phyloP scores from a whole-genome alignment of 2,329 filamentous ascomycete species.

The Basipetospora chlamydospora region DNA sequence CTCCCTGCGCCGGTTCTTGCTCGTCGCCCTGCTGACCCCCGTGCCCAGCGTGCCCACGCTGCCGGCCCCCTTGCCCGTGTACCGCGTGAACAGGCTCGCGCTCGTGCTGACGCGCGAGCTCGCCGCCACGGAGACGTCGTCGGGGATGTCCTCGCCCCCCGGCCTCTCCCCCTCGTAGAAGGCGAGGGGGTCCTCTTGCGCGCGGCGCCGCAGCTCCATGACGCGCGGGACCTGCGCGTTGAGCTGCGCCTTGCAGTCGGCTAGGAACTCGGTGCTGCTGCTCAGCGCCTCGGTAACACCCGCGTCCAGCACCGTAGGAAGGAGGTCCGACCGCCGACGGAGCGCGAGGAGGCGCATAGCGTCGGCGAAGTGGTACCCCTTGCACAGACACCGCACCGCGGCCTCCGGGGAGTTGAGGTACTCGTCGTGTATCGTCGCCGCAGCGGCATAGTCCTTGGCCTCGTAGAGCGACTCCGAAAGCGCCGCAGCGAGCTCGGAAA shows the following conservation, averaged over 20 bases:
- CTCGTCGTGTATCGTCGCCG: slow-evolving; percentile 67
- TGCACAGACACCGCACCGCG: slow-evolving; percentile 68
- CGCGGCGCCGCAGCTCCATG: slow-evolving; percentile 65
- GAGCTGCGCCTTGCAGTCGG: slow-evolving; percentile 81
- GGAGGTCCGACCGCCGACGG: slow-evolving; percentile 43
- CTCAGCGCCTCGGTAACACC: slow-evolving; percentile 71
- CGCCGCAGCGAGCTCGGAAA: slow-evolving; percentile 53
- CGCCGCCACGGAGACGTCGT: slow-evolving; percentile 83
- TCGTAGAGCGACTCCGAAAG: slow-evolving; percentile 72
- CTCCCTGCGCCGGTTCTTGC: slow-evolving; percentile 76
- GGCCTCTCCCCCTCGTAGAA: slow-evolving; percentile 72
- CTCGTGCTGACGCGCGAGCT: slow-evolving; percentile 65
- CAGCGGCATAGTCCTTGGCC: slow-evolving; percentile 67
- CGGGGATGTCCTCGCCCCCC: slow-evolving; percentile 58
- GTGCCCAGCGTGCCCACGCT: slow-evolving; percentile 56
- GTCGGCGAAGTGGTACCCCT: slow-evolving; percentile 74
- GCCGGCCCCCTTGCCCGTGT: slow-evolving; percentile 58
- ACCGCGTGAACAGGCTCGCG: slow-evolving; percentile 83
- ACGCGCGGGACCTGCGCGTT: slow-evolving; percentile 75
- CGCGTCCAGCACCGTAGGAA: slow-evolving; percentile 56
- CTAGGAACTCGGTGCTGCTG: slow-evolving; percentile 75
- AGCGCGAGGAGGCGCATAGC: slow-evolving; percentile 66
- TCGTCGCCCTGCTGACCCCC: slow-evolving; percentile 62
- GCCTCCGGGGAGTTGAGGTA: slow-evolving; percentile 59
- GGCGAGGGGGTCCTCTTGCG: slow-evolving; percentile 68